Evolutionary conservation across 768 basidiomycete genomes (phyloP).

Genomic region (Tephrocybe sp.): DNA sequence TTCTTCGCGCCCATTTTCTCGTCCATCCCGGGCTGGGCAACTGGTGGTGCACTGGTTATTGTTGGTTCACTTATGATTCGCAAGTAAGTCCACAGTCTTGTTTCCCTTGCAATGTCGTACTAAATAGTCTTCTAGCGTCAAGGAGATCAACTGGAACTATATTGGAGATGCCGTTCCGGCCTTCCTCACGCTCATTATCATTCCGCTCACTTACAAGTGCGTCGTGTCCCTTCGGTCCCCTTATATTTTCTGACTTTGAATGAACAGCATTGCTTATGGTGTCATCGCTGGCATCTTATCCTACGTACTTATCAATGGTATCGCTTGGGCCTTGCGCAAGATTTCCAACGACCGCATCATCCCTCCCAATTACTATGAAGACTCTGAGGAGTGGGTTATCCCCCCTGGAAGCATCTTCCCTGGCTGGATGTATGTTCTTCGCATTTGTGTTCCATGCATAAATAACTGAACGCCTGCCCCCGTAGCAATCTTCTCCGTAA

Average conservation of each 20-base stretch:
- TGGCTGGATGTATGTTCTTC: slow-evolving; percentile 55
- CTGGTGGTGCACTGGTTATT: slow-evolving; percentile 80
- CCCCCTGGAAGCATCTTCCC: slow-evolving; percentile 73
- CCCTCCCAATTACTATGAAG: slow-evolving; percentile 63
- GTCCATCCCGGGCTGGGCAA: slow-evolving; percentile 85
- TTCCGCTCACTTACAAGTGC: slow-evolving; percentile 77
- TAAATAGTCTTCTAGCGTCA: slow-evolving; percentile 41
- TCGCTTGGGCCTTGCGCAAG: slow-evolving; percentile 56
- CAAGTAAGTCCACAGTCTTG: slow-evolving; percentile 44
- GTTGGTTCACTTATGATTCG: slow-evolving; percentile 90
- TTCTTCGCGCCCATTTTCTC: slow-evolving; percentile 91
- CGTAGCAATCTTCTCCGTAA: not conserved
- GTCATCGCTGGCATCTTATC: slow-evolving; percentile 77
- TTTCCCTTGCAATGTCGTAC: not conserved
- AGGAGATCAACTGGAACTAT: slow-evolving; percentile 89
- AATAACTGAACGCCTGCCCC: not conserved
- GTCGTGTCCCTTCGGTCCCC: slow-evolving; percentile 16
- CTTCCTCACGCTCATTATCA: slow-evolving; percentile 78
- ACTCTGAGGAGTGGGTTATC: slow-evolving; percentile 65
- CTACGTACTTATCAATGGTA: slow-evolving; percentile 72
- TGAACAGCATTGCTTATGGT: slow-evolving; percentile 77
- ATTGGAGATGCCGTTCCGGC: slow-evolving; percentile 86
- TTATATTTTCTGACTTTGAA: not conserved
- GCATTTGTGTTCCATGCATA: not conserved
- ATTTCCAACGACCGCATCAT: slow-evolving; percentile 54